Evolutionary conservation across 192 early-diverging fungal species (phyloP).

Genomic region (Backusella tuberculispora): DNA sequence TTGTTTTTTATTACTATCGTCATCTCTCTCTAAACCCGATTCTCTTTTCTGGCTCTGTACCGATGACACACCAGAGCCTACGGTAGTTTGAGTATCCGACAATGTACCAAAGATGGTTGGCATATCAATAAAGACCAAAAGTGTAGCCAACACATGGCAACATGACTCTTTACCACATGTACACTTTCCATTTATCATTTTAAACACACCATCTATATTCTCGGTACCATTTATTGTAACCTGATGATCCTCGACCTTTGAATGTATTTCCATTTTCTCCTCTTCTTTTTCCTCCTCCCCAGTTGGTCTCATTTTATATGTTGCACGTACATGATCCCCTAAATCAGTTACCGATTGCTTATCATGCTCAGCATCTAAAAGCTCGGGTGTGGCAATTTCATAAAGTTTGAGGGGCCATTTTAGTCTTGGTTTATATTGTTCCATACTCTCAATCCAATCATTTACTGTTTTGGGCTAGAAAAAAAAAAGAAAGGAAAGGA

Average conservation of each 20-base stretch:
- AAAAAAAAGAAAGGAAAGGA: too few relatives aligned
- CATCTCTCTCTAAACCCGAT: background rate
- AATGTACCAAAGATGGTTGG: background rate
- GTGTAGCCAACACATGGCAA: background rate
- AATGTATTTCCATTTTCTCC: background rate
- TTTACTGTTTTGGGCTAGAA: background rate
- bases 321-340: background rate
- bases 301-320: background rate
- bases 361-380: background rate
- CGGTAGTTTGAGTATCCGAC: background rate
- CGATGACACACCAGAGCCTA: background rate
- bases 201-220: background rate
- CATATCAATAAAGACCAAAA: background rate
- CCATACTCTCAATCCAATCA: background rate
- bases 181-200: background rate
- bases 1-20: background rate
- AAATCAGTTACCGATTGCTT: background rate
- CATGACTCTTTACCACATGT: background rate
- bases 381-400: background rate
- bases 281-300: background rate
- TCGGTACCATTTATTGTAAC: background rate
- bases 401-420: background rate
- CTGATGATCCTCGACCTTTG: background rate
- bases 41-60: background rate
- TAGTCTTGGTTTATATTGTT: background rate